phyloP scores from a whole-genome alignment of 1,139 yeast genomes.

The Kazachstania sp. region DNA sequence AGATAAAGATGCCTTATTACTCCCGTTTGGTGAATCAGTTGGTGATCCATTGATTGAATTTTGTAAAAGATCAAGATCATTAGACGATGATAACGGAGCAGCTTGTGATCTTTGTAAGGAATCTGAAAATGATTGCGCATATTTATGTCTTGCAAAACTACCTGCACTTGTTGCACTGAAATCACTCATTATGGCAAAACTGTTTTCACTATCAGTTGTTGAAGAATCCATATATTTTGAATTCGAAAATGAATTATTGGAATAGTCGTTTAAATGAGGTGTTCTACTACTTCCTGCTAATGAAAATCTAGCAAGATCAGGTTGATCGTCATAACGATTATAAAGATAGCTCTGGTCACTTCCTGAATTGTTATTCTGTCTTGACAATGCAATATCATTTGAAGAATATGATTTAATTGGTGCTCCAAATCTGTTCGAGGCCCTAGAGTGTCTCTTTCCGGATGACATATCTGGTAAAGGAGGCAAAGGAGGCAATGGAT shows the following conservation, averaged over 20 bases:
- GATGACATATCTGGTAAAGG: constrained; percentile 16
- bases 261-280: not conserved
- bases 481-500: constrained; percentile 22
- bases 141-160: constrained; percentile 65
- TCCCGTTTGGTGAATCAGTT: not conserved
- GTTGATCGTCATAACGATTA: constrained; percentile 9
- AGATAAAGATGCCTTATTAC: constrained; percentile 1
- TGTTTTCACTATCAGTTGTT: constrained; percentile 28
- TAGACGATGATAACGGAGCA: constrained; percentile 2
- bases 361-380: constrained; percentile 5
- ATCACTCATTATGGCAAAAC: constrained; percentile 43
- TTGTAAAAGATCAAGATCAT: constrained; percentile 1
- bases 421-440: not conserved
- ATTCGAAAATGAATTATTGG: constrained; percentile 15
- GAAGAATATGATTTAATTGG: constrained; percentile 24
- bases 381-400: constrained; percentile 16
- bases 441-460: not conserved
- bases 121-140: constrained; percentile 36
- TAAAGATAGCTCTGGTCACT: not conserved
- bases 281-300: constrained; percentile 2
- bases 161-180: constrained; percentile 89
- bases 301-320: constrained; percentile 7
- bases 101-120: constrained; percentile 25
- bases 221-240: constrained; percentile 28
- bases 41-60: constrained; percentile 3